Evolutionary conservation across 371 early-diverging fungal genomes (phyloP).

Genomic region (Choanephora cucurbitarum): DNA sequence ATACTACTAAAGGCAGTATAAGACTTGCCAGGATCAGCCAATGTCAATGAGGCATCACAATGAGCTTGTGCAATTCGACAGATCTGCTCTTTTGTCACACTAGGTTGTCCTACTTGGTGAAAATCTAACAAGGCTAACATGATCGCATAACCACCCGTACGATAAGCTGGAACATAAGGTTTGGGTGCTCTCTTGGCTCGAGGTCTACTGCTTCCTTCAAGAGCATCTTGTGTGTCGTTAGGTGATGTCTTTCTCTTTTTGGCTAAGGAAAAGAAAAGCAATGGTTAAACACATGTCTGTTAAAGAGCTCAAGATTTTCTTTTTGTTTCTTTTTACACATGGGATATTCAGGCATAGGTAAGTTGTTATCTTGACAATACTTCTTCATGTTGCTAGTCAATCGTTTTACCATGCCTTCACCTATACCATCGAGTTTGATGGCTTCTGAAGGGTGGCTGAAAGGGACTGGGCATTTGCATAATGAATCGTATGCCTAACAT

Average conservation of each 20-base stretch:
- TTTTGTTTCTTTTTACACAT: conserved; percentile 25
- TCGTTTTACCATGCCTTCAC: conserved; percentile 57
- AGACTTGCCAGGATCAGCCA: conserved; percentile 50
- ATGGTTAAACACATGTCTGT: too few relatives aligned
- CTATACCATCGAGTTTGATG: conserved; percentile 60
- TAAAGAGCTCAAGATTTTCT: neutral
- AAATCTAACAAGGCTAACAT: conserved; percentile 71
- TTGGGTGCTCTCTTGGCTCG: conserved; percentile 27
- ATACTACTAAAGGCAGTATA: conserved; percentile 85
- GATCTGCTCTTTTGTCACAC: conserved; percentile 59
- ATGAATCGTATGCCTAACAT: conserved; percentile 72
- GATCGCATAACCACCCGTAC: conserved; percentile 87
- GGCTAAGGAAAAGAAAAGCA: neutral
- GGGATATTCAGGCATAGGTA: conserved; percentile 50
- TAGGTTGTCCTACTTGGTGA: conserved; percentile 23
- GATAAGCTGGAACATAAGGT: conserved; percentile 79
- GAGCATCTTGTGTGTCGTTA: conserved; percentile 3
- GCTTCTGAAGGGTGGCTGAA: conserved; percentile 62
- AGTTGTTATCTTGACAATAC: conserved; percentile 55
- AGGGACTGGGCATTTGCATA: conserved; percentile 55
- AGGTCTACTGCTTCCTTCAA: conserved; percentile 17
- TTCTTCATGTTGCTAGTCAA: conserved; percentile 58
- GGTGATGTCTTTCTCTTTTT: conserved; percentile 2
- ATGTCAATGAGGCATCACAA: conserved; percentile 69
- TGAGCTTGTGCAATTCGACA: conserved; percentile 61